Conservation (phyloP, 179 eudicot species). For the Camellia oleifera region DNA sequence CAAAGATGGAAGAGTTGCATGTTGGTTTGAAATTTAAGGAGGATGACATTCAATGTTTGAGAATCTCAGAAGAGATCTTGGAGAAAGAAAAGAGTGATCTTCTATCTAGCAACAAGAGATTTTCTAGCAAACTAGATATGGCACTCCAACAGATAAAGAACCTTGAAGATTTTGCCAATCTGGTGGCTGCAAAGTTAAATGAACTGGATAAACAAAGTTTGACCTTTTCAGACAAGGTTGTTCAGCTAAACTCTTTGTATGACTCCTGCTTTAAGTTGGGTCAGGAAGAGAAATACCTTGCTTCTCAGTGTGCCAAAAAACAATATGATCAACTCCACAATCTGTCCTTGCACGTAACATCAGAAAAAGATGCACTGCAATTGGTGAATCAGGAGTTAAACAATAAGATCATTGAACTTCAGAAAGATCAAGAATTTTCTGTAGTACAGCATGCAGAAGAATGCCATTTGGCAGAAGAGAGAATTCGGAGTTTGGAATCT, state of each 20-base stretch:
- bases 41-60: conserved; percentile 46
- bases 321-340: conserved; percentile 54
- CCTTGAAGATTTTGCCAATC: conserved; percentile 53
- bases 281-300: conserved; percentile 53
- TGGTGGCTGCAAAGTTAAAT: conserved; percentile 44
- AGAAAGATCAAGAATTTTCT: conserved; percentile 62
- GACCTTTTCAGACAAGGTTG: conserved; percentile 46
- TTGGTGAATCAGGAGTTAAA: conserved; percentile 51
- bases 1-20: conserved; percentile 48
- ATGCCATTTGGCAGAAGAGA: conserved; percentile 77
- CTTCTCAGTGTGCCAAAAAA: conserved; percentile 44
- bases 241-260: conserved; percentile 48
- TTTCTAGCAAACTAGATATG: conserved; percentile 43
- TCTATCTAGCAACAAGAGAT: conserved; percentile 41
- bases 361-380: conserved; percentile 61
- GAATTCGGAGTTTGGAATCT: conserved; percentile 56
- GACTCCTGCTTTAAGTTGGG: conserved; percentile 50
- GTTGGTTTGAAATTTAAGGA: conserved; percentile 55
- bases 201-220: conserved; percentile 69
- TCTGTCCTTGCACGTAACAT: conserved; percentile 37
- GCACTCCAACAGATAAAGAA: conserved; percentile 57
- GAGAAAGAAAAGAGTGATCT: conserved; percentile 63
- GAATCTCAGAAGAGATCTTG: conserved; percentile 46
- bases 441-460: conserved; percentile 93
- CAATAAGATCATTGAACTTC: conserved; percentile 60